Evolutionary conservation across 805 yeast species (phyloP).

Genomic region (Kodamaea nitidulidarum): DNA sequence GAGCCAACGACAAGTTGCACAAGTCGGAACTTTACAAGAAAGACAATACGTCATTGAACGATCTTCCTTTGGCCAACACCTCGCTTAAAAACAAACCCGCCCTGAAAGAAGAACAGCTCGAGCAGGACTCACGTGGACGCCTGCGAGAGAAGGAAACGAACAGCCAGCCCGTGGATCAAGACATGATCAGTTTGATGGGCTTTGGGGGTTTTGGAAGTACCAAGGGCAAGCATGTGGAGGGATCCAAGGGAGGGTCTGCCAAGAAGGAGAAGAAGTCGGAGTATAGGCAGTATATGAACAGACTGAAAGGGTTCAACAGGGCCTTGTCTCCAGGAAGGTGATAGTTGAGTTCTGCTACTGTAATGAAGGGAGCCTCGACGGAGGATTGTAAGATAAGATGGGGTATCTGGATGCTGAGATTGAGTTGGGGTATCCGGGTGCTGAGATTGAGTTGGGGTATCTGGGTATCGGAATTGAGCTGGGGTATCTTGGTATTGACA

Average conservation of each 20-base stretch:
- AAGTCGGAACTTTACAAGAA: slow-evolving; percentile 15
- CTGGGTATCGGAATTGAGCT: too few relatives aligned
- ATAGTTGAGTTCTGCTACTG: too few relatives aligned
- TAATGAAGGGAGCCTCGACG: too few relatives aligned
- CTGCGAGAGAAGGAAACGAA: slow-evolving; percentile 18
- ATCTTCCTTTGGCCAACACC: slow-evolving; percentile 17
- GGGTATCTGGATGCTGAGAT: too few relatives aligned
- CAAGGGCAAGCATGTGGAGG: slow-evolving; percentile 53
- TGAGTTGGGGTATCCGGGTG: too few relatives aligned
- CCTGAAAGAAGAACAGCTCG: slow-evolving; percentile 14
- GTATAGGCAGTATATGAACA: slow-evolving; percentile 59
- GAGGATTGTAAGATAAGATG: too few relatives aligned
- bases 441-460: too few relatives aligned
- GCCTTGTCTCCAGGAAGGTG: slow-evolving; percentile 47
- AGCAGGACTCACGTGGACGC: slow-evolving; percentile 23
- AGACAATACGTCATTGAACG: slow-evolving; percentile 14
- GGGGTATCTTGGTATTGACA: too few relatives aligned
- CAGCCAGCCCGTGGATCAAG: slow-evolving; percentile 17
- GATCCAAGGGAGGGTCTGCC: slow-evolving; percentile 43
- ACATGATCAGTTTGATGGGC: slow-evolving; percentile 52
- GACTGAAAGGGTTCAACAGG: slow-evolving; percentile 53
- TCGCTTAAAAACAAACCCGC: slow-evolving; percentile 14
- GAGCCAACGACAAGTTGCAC: slow-evolving; percentile 14
- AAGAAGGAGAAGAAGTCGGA: slow-evolving; percentile 38
- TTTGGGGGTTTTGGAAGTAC: slow-evolving; percentile 53